Base-by-base conservation (phyloP, 2,329 filamentous ascomycete genomes). In the Malbranchea cinnamomea region DNA sequence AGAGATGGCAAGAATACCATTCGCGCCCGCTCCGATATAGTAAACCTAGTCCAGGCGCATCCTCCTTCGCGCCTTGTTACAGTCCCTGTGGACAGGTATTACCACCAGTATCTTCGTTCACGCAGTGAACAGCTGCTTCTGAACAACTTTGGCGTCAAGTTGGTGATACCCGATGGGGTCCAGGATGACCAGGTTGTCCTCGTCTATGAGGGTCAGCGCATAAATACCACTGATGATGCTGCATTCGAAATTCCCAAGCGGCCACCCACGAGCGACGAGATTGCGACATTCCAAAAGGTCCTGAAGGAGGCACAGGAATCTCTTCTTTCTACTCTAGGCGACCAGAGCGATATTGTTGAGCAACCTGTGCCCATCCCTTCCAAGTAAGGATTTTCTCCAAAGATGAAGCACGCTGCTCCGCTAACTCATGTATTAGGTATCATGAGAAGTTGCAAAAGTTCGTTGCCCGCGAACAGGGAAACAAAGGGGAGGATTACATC, bases 1-100 rank as follows among this genome's bases (percentile, higher is more conserved):
- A 71, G 78, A 21, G 80, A 93, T 45, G 75, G 77, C 40, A 91
- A 89, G 63, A 91, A 84, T 48, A 60, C 58, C 5, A 59, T 63
- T 23, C 58, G 56, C 31, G 61, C 61, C 20, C 54, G 59, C 14
- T 62, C 59, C 21, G 61, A 65, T 39, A 61, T 65, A 31, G 53
- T 59, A 45, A 62, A 59, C 37, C 47, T 65, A 20, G 50, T 63
- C 13, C 57, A 62, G 34, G 61, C 61, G 30, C 59, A 62, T 36
- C 61, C 61, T 13, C 58, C 61, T 2, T 45, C 58, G 7, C 53
- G 57, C 27, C 16, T 65, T 23, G 52, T 54, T 19, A 50, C 60
- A 19, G 43, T 64, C n/a, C 47, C 54, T 8, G 44, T 64, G 11
- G 59, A 65, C 36, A 60, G 60, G 0, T 65, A 62, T 46, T 63